Percentiles rank a stretch among this genome's conserved stretches.
Conservation (phyloP, 495 filamentous ascomycete species). For the Penicillium bovifimosum region DNA sequence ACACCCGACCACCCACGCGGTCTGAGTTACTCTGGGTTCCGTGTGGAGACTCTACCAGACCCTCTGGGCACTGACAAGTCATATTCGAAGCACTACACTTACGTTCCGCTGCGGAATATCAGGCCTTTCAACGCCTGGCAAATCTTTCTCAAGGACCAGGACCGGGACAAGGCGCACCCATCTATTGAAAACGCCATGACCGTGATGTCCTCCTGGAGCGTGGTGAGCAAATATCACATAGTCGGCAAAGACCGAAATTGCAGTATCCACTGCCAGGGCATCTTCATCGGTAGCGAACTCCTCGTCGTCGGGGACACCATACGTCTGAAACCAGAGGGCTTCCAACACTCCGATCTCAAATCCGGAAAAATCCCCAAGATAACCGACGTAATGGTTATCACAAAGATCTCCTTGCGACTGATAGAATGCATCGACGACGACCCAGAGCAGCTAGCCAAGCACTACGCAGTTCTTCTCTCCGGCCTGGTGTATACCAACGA, state of each 20-base stretch:
- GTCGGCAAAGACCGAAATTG: slow-evolving; percentile 51
- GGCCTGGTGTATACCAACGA: slow-evolving; percentile 48
- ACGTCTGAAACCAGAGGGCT: slow-evolving; percentile 39
- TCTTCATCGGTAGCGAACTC: slow-evolving; percentile 54
- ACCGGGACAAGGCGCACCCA: slow-evolving; percentile 42
- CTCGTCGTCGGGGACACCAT: slow-evolving; percentile 48
- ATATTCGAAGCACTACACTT: slow-evolving; percentile 47
- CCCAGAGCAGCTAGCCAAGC: slow-evolving; percentile 36
- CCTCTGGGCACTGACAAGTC: slow-evolving; percentile 46
- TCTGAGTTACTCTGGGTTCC: slow-evolving; percentile 52
- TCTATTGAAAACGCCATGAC: slow-evolving; percentile 52
- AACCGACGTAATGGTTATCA: slow-evolving; percentile 50
- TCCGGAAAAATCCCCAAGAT: slow-evolving; percentile 14
- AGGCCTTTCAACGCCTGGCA: slow-evolving; percentile 51
- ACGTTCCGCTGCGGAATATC: slow-evolving; percentile 49
- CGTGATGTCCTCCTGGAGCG: slow-evolving; percentile 46
- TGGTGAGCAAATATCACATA: slow-evolving; percentile 47
- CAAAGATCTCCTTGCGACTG: slow-evolving; percentile 44
- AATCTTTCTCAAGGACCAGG: slow-evolving; percentile 35
- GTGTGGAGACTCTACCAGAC: slow-evolving; percentile 51
- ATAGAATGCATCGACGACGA: slow-evolving; percentile 42
- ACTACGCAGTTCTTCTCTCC: slow-evolving; percentile 35
- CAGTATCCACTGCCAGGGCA: slow-evolving; percentile 44
- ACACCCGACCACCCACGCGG: slow-evolving; percentile 31
- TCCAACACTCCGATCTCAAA: neutral